Conservation (phyloP, 2,329 filamentous ascomycete genomes). For the Neofusicoccum sp. region DNA sequence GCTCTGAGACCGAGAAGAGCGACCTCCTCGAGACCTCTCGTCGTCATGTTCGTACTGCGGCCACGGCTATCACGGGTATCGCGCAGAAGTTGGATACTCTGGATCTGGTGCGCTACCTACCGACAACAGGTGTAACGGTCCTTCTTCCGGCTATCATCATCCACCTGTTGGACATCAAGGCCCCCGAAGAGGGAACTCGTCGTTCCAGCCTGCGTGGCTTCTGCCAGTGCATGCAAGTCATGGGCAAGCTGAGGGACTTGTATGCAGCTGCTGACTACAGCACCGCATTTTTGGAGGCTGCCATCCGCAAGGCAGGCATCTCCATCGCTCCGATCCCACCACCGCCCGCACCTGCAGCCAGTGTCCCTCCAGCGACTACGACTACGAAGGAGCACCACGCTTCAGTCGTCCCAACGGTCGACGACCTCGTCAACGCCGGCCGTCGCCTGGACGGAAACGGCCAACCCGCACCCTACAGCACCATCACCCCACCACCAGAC, state of each 20-base stretch:
- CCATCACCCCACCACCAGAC: slow-evolving; percentile 43
- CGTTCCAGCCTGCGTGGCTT: slow-evolving; percentile 76
- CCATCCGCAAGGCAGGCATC: slow-evolving; percentile 82
- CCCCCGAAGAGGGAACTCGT: slow-evolving; percentile 68
- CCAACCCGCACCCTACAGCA: slow-evolving; percentile 9
- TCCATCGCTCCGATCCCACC: slow-evolving; percentile 55
- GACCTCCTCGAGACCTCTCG: slow-evolving; percentile 81
- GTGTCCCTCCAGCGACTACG: slow-evolving; percentile 11
- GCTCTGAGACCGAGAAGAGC: slow-evolving; percentile 48
- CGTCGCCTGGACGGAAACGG: slow-evolving; percentile 35
- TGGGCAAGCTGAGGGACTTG: slow-evolving; percentile 81
- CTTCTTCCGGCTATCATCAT: slow-evolving; percentile 92
- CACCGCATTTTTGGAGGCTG: slow-evolving; percentile 90
- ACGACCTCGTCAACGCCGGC: slow-evolving; percentile 48
- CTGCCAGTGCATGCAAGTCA: slow-evolving; percentile 87
- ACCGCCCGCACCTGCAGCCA: slow-evolving; percentile 26
- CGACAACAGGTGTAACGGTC: slow-evolving; percentile 87
- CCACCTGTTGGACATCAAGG: slow-evolving; percentile 89
- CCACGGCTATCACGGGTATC: slow-evolving; percentile 81
- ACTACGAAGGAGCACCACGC: neutral
- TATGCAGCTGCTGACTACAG: slow-evolving; percentile 95
- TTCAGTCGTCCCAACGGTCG: slow-evolving; percentile 38
- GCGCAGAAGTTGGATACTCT: slow-evolving; percentile 71
- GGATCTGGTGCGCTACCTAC: slow-evolving; percentile 74
- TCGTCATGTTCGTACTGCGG: slow-evolving; percentile 77